These are phyloP conservation scores for Colletotrichum falcatum DNA, from an alignment of 2,329 filamentous ascomycete genomes.

Conservation along the genomic window DNA sequence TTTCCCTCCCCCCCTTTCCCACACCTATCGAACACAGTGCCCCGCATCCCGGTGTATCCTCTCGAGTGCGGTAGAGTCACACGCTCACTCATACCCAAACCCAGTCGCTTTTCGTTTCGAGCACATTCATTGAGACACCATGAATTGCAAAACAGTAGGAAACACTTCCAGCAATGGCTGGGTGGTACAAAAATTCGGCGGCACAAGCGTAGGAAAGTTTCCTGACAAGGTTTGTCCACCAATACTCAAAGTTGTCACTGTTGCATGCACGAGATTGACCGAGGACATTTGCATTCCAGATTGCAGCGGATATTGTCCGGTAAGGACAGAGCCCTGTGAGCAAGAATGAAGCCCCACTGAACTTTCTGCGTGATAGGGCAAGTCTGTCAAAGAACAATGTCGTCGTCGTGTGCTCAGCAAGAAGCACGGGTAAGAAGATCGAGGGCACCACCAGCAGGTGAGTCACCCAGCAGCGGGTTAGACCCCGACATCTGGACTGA, in stretches of 20 bases:
- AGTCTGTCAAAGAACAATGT: conserved; percentile 78
- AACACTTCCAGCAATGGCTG: conserved; percentile 66
- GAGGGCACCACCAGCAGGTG: conserved; percentile 96
- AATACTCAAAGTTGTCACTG: conserved; percentile 33
- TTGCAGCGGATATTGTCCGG: conserved; percentile 78
- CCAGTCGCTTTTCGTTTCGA: conserved; percentile 6
- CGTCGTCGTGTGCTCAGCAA: conserved; percentile 93
- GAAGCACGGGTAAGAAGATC: conserved; percentile 93
- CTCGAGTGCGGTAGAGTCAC: conserved; percentile 28
- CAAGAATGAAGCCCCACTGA: conserved; percentile 38
- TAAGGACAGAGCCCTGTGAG: conserved; percentile 46
- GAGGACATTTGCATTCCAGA: conserved; percentile 49
- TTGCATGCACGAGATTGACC: conserved; percentile 45
- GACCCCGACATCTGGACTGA: conserved; percentile 10
- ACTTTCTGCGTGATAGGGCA: conserved; percentile 55
- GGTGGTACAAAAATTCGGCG: conserved; percentile 96
- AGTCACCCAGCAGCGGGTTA: conserved; percentile 55
- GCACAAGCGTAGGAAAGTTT: conserved; percentile 96
- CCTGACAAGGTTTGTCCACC: conserved; percentile 69
- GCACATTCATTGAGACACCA: conserved; percentile 26
- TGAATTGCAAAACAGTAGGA: conserved; percentile 40
- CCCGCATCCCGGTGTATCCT: conserved; percentile 19
- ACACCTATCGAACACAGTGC: conserved; percentile 24
- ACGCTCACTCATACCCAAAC: conserved; percentile 15
- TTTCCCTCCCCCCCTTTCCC: conserved; percentile 23